Conservation (phyloP, 2,329 filamentous ascomycete species). For the Monascus ruber region DNA sequence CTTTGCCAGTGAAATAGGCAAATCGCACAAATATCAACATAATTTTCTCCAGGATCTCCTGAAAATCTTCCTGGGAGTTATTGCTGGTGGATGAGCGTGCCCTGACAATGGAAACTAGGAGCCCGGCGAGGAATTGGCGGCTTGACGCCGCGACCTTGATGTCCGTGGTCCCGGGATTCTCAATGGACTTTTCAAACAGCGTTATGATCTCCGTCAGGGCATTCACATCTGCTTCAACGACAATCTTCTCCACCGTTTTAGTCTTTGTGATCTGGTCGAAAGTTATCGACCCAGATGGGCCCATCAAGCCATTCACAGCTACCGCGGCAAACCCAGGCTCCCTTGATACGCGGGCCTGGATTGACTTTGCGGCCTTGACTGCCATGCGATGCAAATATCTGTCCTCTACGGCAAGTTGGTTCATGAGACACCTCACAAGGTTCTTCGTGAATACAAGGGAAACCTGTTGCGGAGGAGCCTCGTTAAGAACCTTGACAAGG, state of each 20-base stretch:
- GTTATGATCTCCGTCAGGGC: slow-evolving; percentile 44
- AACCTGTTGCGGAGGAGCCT: slow-evolving; percentile 39
- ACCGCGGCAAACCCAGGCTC: slow-evolving; percentile 49
- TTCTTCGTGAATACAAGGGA: slow-evolving; percentile 67
- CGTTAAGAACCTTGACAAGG: slow-evolving; percentile 61
- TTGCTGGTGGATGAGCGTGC: slow-evolving; percentile 22
- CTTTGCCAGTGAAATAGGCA: slow-evolving; percentile 38
- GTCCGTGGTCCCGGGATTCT: slow-evolving; percentile 35
- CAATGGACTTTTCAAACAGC: slow-evolving; percentile 37
- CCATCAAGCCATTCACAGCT: slow-evolving; percentile 57
- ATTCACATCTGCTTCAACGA: slow-evolving; percentile 47
- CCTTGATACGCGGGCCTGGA: slow-evolving; percentile 54
- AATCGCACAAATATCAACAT: slow-evolving; percentile 37
- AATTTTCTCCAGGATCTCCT: slow-evolving; percentile 33
- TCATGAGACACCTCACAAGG: slow-evolving; percentile 68
- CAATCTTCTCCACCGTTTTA: slow-evolving; percentile 67
- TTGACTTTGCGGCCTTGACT: slow-evolving; percentile 58
- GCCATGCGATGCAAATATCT: slow-evolving; percentile 72
- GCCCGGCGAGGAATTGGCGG: slow-evolving; percentile 40
- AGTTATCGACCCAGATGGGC: slow-evolving; percentile 58
- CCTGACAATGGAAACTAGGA: slow-evolving; percentile 41
- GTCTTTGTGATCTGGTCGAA: slow-evolving; percentile 81
- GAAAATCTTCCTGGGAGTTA: slow-evolving; percentile 21
- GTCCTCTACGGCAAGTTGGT: slow-evolving; percentile 67
- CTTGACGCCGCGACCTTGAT: slow-evolving; percentile 34